These are phyloP conservation scores for Paraconiothyrium brasiliense DNA, from an alignment of 2,329 filamentous ascomycete genomes.

Conservation along the genomic window DNA sequence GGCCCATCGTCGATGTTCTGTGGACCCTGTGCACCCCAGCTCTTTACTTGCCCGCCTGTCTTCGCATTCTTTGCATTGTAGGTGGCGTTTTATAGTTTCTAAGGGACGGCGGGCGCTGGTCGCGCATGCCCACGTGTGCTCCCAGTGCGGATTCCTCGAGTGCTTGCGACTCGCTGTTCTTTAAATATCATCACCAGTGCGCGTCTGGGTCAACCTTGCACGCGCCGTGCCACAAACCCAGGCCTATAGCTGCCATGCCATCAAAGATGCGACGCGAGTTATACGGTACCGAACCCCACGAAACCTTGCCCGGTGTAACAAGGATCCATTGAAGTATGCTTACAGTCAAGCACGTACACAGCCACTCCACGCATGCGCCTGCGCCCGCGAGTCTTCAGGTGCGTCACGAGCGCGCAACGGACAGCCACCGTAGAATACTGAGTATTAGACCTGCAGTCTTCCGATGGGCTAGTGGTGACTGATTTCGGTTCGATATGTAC, in stretches of 20 bases:
- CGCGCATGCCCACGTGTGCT: constrained; percentile 21
- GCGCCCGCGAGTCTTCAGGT: neutral
- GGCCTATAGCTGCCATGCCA: constrained; percentile 10
- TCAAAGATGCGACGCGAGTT: neutral
- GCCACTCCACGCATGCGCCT: neutral
- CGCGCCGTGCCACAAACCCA: neutral
- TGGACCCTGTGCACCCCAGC: neutral
- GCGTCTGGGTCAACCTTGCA: neutral
- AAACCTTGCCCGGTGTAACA: too few relatives aligned
- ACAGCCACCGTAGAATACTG: neutral
- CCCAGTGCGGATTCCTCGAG: constrained; percentile 8
- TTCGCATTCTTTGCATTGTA: neutral
- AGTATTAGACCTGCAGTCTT: neutral
- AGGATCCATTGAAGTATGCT: too few relatives aligned
- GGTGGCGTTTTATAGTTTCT: constrained; percentile 12
- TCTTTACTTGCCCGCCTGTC: neutral
- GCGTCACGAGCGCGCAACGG: neutral
- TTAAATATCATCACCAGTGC: neutral
- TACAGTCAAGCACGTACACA: too few relatives aligned
- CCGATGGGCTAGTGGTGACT: neutral
- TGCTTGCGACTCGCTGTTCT: constrained; percentile 7
- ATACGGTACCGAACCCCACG: neutral
- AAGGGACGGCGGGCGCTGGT: constrained; percentile 1
- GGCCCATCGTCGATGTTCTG: neutral
- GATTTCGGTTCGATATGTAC: neutral